A percentile compares a stretch with the other conserved stretches of the same genome.
phyloP scores from a whole-genome alignment of 1,284 basidiomycete species.

The Ceratobasidium sp. region DNA sequence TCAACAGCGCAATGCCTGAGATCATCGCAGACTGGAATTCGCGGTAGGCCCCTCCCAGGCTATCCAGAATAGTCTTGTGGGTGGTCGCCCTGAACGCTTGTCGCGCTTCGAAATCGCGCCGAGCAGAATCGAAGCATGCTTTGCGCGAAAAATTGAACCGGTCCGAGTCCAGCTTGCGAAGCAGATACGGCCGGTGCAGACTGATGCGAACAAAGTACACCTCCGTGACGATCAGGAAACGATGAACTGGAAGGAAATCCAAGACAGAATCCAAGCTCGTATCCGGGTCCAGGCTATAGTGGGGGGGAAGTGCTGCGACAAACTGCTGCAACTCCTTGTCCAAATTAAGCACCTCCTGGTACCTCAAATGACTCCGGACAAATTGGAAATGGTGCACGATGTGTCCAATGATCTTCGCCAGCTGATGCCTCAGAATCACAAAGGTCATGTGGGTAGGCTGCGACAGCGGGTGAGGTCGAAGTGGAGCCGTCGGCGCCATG shows the following conservation, averaged over 20 bases:
- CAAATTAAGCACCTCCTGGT: slow-evolving; percentile 83
- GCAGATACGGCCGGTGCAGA: slow-evolving; percentile 76
- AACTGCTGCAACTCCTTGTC: slow-evolving; percentile 89
- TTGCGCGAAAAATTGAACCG: slow-evolving; percentile 77
- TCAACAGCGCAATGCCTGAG: slow-evolving; percentile 81
- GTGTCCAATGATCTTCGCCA: slow-evolving; percentile 87
- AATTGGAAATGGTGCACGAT: slow-evolving; percentile 97
- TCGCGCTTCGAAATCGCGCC: slow-evolving; percentile 78
- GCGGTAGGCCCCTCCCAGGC: slow-evolving; percentile 80
- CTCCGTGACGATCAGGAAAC: slow-evolving; percentile 80
- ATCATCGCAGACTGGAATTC: slow-evolving; percentile 89
- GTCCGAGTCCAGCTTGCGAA: slow-evolving; percentile 76
- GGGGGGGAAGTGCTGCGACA: slow-evolving; percentile 77
- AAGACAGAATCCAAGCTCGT: slow-evolving; percentile 75
- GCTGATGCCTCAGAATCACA: slow-evolving; percentile 84
- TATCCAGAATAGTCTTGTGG: slow-evolving; percentile 70
- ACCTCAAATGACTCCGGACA: slow-evolving; percentile 82
- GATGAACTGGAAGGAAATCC: slow-evolving; percentile 75
- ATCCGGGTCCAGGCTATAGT: slow-evolving; percentile 80
- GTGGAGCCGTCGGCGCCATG: slow-evolving; percentile 52
- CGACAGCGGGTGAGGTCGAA: slow-evolving; percentile 55
- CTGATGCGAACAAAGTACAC: slow-evolving; percentile 82
- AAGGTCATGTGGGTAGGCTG: slow-evolving; percentile 87
- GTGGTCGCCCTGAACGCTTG: slow-evolving; percentile 70
- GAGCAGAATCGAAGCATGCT: slow-evolving; percentile 82